These are phyloP conservation scores for Suillus alpinus DNA, from an alignment of 768 basidiomycete species.

Conservation along the genomic window DNA sequence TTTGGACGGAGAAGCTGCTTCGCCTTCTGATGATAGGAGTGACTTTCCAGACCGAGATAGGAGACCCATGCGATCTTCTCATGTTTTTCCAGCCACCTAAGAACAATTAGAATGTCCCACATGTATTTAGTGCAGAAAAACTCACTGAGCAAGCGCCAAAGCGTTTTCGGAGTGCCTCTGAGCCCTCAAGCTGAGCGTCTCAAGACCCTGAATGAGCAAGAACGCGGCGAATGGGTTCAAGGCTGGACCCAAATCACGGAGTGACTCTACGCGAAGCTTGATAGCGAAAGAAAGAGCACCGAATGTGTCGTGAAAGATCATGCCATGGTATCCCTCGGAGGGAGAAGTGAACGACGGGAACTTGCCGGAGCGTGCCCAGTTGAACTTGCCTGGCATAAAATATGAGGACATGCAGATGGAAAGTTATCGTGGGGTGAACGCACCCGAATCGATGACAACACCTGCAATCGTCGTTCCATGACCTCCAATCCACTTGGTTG, in stretches of 20 bases:
- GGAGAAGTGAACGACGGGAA: constrained; percentile 59
- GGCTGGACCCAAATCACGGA: constrained; percentile 52
- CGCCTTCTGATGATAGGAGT: constrained; percentile 60
- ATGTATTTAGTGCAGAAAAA: background rate
- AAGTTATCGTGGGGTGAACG: constrained; percentile 12
- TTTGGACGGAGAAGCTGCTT: constrained; percentile 48
- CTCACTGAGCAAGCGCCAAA: constrained; percentile 44
- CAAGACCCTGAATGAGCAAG: constrained; percentile 57
- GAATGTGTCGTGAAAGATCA: constrained; percentile 49
- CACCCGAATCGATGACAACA: constrained; percentile 58
- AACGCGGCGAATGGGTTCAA: constrained; percentile 59
- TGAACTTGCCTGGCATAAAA: constrained; percentile 45
- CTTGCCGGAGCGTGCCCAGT: constrained; percentile 49
- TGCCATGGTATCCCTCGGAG: constrained; percentile 54
- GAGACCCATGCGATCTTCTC: constrained; percentile 73
- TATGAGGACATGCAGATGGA: background rate
- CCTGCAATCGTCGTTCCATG: constrained; percentile 70
- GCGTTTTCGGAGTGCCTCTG: constrained; percentile 60
- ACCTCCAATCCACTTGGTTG: constrained; percentile 68
- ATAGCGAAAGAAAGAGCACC: constrained; percentile 49
- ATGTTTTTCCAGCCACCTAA: constrained; percentile 57
- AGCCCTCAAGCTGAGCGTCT: constrained; percentile 58
- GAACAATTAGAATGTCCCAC: background rate
- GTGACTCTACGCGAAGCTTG: constrained; percentile 49
- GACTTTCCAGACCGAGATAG: constrained; percentile 66